Base-by-base conservation (phyloP, 345 rosid species). In the Gossypium longicalyx region DNA sequence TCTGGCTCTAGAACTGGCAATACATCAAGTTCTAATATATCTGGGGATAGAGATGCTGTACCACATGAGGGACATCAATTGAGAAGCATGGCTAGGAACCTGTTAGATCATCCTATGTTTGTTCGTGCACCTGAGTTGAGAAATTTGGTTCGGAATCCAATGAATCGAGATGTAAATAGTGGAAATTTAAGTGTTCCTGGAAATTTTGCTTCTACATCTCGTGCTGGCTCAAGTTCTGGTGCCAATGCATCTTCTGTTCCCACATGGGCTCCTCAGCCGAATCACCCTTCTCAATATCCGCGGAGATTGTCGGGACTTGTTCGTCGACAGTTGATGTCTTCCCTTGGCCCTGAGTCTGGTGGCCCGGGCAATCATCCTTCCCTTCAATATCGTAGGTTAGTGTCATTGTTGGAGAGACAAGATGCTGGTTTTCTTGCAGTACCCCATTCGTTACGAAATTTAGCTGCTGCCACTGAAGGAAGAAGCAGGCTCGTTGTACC, bases 221-320 rank as follows among this genome's bases (percentile, higher is more conserved):
- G 83, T 53, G 66, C 76, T 70, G 84, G 83, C 61, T 70, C 88
- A 27, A 83, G 78, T 60, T 77, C 89, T 16, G 79, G 80, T 65
- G 79, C 83, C 57, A 90, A 84, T 60, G 92, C 87, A 23, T 71
- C 89, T 17, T 74, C 90, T 72, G 82, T 74, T 74, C 85, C 83
- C 64, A 58, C 83, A 29, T 83, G 80, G 86, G 80, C 67, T 74
- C 79, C 92, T 76, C 88, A 82, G 79, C 81, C 79, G 53, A 88
- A 74, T 81, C 79, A 82, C 54, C 74, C 83, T 34, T 45, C 85
- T 44, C 86, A 79, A 12, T 81, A 81, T 77, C 94, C 90, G 16
- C 84, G 89, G 25, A 87, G 97, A 71, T 73, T 88, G 77, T 82
- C 94, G 16, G 98, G 87, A 75, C 82, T 84, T 78, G 86, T 87